Evolutionary conservation across 2,329 filamentous ascomycete genomes (phyloP), one percentile per base, ranked within the genome.

Genomic region (Coniochaeta sp.): DNA sequence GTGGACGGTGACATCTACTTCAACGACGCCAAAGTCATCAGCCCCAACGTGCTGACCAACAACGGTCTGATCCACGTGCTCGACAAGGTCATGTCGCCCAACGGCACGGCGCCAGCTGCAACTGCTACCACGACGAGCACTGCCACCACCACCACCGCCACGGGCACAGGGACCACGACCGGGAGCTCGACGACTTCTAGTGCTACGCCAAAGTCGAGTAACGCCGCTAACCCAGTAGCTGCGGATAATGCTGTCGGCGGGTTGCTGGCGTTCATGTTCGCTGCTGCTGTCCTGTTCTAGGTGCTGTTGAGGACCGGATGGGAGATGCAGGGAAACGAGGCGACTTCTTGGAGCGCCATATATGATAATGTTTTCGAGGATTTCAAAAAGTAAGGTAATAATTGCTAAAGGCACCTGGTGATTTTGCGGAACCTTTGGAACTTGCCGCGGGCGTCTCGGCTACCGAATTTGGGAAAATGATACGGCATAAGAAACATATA

Each of bases 1-100:
- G 40, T 57, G 14, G 59, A 43, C 17, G 57, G 54, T 4, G 31
- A 62, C 26, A 63, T 64, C 33, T 64, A 55, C 36, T 65, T 65
- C 59, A 64, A 64, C 61, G 60, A 65, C 52, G 64, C 64, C 55
- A 65, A 59, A 47, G 60, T 65, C 28, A 47, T 68, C 43, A 61
- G 60, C 26, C 62, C 63, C n/a, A 67, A 67, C 40, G 66, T 67
- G 12, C 43, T 67, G 58, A 68, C 67, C 9, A 65, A 68, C 50
- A 68, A 68, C 28, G 67, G 67, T 9, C 60, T 68, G 1, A 65
- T 68, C 22, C 66, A 68, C 38, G 62, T 68, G 22, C 55, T 68
- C 26, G 66, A 68, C 63, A 64, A 62, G 31, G 60, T 68, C 14
- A 63, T 68, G 65, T 59, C 64, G 16, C 54, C 54, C 54, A 38